Evolutionary conservation across 2,329 filamentous ascomycete species (phyloP).

Genomic region (Annulohypoxylon truncatum): DNA sequence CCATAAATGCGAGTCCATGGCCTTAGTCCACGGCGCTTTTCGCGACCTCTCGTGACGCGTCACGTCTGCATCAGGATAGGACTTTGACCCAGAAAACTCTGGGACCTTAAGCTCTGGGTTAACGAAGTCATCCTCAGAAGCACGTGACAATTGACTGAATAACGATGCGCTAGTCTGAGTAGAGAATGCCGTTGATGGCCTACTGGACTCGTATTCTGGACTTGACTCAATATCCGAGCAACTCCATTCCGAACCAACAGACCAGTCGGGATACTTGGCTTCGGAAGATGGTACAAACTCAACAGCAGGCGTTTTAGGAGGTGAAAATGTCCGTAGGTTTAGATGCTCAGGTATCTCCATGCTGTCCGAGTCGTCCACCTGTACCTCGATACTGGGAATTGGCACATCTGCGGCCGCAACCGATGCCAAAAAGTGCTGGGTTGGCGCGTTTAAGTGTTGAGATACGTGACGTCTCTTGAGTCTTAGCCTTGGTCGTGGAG

Average conservation of each 20-base stretch:
- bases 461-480: constrained; percentile 67
- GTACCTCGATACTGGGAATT: constrained; percentile 72
- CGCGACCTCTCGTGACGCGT: constrained; percentile 51
- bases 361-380: constrained; percentile 54
- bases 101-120: constrained; percentile 61
- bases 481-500: constrained; percentile 65
- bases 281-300: constrained; percentile 58
- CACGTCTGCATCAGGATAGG: constrained; percentile 13
- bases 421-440: constrained; percentile 74
- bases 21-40: constrained; percentile 71
- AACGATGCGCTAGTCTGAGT: constrained; percentile 68
- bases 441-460: constrained; percentile 66
- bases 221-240: constrained; percentile 65
- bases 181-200: constrained; percentile 69
- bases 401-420: constrained; percentile 73
- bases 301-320: constrained; percentile 70
- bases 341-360: constrained; percentile 49
- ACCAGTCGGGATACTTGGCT: constrained; percentile 68
- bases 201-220: constrained; percentile 68
- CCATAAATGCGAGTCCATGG: constrained; percentile 75
- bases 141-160: constrained; percentile 66
- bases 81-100: constrained; percentile 46
- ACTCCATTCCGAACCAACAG: constrained; percentile 66
- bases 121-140: constrained; percentile 67
- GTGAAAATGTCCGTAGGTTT: constrained; percentile 60